Percentiles rank a stretch among this genome's conserved stretches.
These are phyloP conservation scores for Rhodotorula babjevae DNA, from an alignment of 768 basidiomycete genomes.

Conservation along the genomic window DNA sequence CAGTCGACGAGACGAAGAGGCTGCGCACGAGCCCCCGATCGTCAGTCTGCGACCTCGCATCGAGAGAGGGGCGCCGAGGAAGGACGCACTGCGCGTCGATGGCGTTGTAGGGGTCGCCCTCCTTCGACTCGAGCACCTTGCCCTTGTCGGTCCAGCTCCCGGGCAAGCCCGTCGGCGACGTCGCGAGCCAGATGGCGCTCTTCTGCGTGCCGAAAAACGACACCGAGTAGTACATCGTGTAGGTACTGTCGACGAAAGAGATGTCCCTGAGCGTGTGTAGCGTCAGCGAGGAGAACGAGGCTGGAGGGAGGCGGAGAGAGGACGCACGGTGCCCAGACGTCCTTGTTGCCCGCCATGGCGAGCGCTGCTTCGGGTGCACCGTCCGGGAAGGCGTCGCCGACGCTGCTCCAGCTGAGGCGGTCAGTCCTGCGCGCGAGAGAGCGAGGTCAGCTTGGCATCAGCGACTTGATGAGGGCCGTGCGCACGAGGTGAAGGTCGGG, in stretches of 20 bases:
- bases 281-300: background rate
- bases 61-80: background rate
- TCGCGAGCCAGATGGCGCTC: background rate
- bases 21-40: background rate
- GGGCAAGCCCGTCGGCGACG: background rate
- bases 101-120: conserved; percentile 2
- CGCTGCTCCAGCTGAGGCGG: background rate
- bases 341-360: background rate
- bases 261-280: no score
- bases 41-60: no score
- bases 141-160: background rate
- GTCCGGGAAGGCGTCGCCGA: background rate
- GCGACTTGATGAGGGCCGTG: background rate
- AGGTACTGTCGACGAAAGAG: background rate
- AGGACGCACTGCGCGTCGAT: background rate
- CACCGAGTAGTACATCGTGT: background rate
- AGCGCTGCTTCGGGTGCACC: background rate
- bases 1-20: background rate
- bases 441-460: no score
- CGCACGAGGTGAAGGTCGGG: background rate
- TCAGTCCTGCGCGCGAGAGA: no score
- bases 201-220: background rate
- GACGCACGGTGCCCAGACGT: background rate
- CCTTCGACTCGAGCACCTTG: background rate
- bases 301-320: background rate